These are phyloP conservation scores for Boletus pseudo-olivaceus DNA, from an alignment of 768 basidiomycete genomes.

Conservation along the genomic window DNA sequence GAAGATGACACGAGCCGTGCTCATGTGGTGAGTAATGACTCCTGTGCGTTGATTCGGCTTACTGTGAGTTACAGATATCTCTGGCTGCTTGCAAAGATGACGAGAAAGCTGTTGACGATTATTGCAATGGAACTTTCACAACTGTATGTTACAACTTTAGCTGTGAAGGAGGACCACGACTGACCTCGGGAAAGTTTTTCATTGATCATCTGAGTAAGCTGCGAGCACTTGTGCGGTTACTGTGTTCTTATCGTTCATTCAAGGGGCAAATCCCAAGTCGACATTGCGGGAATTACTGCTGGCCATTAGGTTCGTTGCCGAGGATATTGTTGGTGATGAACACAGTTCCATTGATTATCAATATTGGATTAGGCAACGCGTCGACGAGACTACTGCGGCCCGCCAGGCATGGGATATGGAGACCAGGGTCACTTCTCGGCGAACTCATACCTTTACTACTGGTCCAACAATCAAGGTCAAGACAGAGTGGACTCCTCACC, in stretches of 20 bases:
- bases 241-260: not conserved
- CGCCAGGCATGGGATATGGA: slow-evolving; percentile 12
- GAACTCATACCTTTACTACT: slow-evolving; percentile 6
- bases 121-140: slow-evolving; percentile 18
- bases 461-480: not conserved
- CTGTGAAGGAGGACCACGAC: not conserved
- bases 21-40: slow-evolving; percentile 22
- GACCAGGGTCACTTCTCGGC: slow-evolving; percentile 6
- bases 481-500: slow-evolving; percentile 2
- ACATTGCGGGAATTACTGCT: slow-evolving; percentile 22
- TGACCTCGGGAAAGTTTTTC: slow-evolving; percentile 24
- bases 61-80: slow-evolving; percentile 17
- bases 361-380: slow-evolving; percentile 10
- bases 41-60: not conserved
- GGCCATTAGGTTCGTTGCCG: slow-evolving; percentile 21
- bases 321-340: not conserved
- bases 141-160: slow-evolving; percentile 5
- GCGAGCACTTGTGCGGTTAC: not conserved
- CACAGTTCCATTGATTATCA: not conserved
- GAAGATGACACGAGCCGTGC: slow-evolving; percentile 7
- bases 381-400: slow-evolving; percentile 14
- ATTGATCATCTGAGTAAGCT: slow-evolving; percentile 26
- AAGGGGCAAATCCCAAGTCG: slow-evolving; percentile 20
- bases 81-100: slow-evolving; percentile 29
- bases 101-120: slow-evolving; percentile 22